A percentile compares a stretch with the other conserved stretches of the same genome.
phyloP scores from a whole-genome alignment of 768 basidiomycete species.

The Lactarius akahatsu region DNA sequence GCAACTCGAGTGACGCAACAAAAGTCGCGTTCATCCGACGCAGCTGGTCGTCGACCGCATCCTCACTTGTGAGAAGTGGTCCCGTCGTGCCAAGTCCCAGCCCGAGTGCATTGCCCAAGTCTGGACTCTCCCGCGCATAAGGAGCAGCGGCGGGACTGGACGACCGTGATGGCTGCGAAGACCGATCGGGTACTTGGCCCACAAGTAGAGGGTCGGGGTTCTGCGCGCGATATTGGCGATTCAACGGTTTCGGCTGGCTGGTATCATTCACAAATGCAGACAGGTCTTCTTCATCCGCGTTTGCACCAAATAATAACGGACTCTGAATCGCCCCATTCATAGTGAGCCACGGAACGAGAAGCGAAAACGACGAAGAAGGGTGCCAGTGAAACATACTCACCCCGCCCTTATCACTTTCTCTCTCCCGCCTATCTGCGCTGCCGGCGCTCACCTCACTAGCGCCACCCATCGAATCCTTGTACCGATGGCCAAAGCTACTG shows the following conservation, averaged over 20 bases:
- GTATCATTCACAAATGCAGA: constrained; percentile 78
- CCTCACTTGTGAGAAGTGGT: constrained; percentile 62
- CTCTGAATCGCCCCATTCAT: constrained; percentile 30
- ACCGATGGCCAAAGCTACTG: constrained; percentile 76
- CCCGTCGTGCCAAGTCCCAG: constrained; percentile 37
- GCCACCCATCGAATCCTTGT: constrained; percentile 43
- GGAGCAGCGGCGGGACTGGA: constrained; percentile 16
- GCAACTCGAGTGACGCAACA: constrained; percentile 58
- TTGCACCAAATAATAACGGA: constrained; percentile 47
- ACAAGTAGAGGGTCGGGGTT: constrained; percentile 17
- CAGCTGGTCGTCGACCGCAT: constrained; percentile 64
- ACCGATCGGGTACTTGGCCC: constrained; percentile 13
- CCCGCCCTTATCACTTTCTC: constrained; percentile 30
- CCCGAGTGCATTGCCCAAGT: constrained; percentile 31
- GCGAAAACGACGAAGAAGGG: constrained; percentile 12
- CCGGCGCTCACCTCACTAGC: constrained; percentile 42
- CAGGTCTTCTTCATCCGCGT: constrained; percentile 73
- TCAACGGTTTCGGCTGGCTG: constrained; percentile 64
- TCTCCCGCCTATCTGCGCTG: constrained; percentile 36
- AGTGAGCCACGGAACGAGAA: constrained; percentile 13
- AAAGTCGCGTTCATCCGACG: constrained; percentile 68
- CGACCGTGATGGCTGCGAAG: constrained; percentile 10
- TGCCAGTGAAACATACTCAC: constrained; percentile 12
- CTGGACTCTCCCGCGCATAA: constrained; percentile 24
- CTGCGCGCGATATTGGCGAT: constrained; percentile 30